Conservation (phyloP, 306 rosid genomes). For the Citrullus amarus region DNA sequence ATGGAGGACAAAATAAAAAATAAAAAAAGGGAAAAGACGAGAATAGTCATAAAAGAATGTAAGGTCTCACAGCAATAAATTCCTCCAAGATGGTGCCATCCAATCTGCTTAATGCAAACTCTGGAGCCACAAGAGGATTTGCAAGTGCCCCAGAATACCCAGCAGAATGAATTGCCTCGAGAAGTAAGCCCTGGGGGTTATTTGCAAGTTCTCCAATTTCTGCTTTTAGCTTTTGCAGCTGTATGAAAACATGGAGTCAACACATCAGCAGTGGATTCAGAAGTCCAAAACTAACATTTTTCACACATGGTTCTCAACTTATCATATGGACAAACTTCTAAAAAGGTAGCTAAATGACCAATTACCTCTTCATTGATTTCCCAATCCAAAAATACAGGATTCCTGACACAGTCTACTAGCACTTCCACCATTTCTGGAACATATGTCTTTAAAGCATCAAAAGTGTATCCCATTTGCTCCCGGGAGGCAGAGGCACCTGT, state of each 20-base stretch:
- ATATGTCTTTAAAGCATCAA: slow-evolving; percentile 85
- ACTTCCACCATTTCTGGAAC: slow-evolving; percentile 91
- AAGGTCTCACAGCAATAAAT: slow-evolving; percentile 67
- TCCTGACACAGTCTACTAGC: slow-evolving; percentile 73
- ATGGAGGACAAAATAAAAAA: background rate
- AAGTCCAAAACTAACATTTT: background rate
- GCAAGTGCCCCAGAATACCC: slow-evolving; percentile 90
- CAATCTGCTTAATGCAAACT: slow-evolving; percentile 52
- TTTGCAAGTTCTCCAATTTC: slow-evolving; percentile 70
- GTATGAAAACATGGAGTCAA: slow-evolving; percentile 12
- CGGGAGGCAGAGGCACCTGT: slow-evolving; percentile 83
- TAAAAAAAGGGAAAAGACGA: background rate
- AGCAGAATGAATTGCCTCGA: slow-evolving; percentile 93
- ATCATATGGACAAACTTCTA: background rate
- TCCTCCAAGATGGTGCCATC: slow-evolving; percentile 56
- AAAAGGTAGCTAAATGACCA: background rate
- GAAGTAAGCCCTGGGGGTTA: slow-evolving; percentile 86
- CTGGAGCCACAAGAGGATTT: slow-evolving; percentile 88
- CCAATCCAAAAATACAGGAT: slow-evolving; percentile 93
- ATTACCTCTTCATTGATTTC: slow-evolving; percentile 93
- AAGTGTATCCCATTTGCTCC: slow-evolving; percentile 96
- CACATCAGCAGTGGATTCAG: background rate
- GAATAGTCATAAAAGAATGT: slow-evolving; percentile 12
- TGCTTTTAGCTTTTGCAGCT: slow-evolving; percentile 69
- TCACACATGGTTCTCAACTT: background rate